Evolutionary conservation across 805 yeast species (phyloP).

Genomic region (Hanseniaspora thailandica): DNA sequence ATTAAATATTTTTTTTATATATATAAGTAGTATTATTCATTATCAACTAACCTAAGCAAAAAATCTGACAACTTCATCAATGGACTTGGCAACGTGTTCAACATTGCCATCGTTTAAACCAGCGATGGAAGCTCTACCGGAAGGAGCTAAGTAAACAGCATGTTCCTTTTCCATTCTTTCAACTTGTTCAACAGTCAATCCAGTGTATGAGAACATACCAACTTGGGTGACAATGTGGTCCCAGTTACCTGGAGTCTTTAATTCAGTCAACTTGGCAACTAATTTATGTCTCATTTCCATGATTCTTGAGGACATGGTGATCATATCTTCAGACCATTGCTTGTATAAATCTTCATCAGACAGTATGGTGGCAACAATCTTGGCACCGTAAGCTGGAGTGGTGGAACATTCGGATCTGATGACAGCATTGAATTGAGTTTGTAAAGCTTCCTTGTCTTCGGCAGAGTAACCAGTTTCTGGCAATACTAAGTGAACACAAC

Average conservation of each 20-base stretch:
- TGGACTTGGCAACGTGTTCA: constrained; percentile 62
- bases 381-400: constrained; percentile 94
- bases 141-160: constrained; percentile 66
- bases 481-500: constrained; percentile 71
- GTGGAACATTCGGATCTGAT: constrained; percentile 80
- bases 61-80: constrained; percentile 60
- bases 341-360: constrained; percentile 50
- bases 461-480: constrained; percentile 28
- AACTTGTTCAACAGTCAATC: constrained; percentile 66
- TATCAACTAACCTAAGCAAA: constrained; percentile 21
- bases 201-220: constrained; percentile 96
- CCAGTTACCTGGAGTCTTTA: constrained; percentile 84
- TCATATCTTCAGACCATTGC: constrained; percentile 77
- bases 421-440: constrained; percentile 63
- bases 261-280: constrained; percentile 45
- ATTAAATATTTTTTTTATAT: background rate
- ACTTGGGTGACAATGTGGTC: constrained; percentile 79
- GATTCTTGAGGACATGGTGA: constrained; percentile 80
- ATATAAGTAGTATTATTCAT: too few relatives aligned
- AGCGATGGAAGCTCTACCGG: constrained; percentile 89
- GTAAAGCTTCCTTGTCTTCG: constrained; percentile 38
- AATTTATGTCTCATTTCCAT: constrained; percentile 62
- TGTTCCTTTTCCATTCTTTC: constrained; percentile 61
- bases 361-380: constrained; percentile 68
- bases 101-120: constrained; percentile 77